These are phyloP conservation scores for Galerina sulciceps DNA, from an alignment of 768 basidiomycete genomes.

Conservation along the genomic window DNA sequence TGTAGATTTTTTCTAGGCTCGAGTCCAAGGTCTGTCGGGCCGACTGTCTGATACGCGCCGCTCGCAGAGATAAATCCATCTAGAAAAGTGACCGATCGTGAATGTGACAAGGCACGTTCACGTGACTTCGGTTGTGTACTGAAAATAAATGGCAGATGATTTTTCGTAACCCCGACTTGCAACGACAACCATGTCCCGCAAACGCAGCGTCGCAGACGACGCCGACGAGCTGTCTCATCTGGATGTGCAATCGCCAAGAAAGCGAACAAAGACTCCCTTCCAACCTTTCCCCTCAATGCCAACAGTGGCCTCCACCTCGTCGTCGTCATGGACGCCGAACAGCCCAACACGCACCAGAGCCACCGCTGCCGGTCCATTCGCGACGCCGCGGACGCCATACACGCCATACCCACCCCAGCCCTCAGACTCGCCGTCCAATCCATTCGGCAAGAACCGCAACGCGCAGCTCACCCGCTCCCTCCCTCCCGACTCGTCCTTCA, in stretches of 20 bases:
- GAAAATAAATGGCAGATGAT: neutral
- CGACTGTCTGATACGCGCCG: no score
- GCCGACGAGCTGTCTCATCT: neutral
- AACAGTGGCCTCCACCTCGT: neutral
- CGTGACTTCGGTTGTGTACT: constrained; percentile 16
- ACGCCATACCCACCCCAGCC: constrained; percentile 53
- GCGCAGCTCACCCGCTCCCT: constrained; percentile 41
- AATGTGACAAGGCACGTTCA: constrained; percentile 13
- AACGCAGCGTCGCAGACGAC: constrained; percentile 7
- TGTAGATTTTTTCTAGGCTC: no score
- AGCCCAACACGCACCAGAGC: constrained; percentile 1
- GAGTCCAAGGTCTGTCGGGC: no score
- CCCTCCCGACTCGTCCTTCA: constrained; percentile 52
- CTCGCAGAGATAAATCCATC: no score
- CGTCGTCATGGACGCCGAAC: constrained; percentile 4
- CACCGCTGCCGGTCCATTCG: neutral
- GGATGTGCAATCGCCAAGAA: constrained; percentile 1
- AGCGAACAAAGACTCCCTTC: neutral
- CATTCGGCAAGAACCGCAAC: constrained; percentile 61
- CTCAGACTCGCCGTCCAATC: constrained; percentile 73
- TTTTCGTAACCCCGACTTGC: neutral
- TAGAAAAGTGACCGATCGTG: no score
- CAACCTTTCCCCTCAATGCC: constrained; percentile 2
- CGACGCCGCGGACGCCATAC: constrained; percentile 28
- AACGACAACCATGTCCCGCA: constrained; percentile 7